Evolutionary conservation across 2,329 filamentous ascomycete genomes (phyloP), one percentile per base, ranked within the genome.

Genomic region (Neurospora sp.): DNA sequence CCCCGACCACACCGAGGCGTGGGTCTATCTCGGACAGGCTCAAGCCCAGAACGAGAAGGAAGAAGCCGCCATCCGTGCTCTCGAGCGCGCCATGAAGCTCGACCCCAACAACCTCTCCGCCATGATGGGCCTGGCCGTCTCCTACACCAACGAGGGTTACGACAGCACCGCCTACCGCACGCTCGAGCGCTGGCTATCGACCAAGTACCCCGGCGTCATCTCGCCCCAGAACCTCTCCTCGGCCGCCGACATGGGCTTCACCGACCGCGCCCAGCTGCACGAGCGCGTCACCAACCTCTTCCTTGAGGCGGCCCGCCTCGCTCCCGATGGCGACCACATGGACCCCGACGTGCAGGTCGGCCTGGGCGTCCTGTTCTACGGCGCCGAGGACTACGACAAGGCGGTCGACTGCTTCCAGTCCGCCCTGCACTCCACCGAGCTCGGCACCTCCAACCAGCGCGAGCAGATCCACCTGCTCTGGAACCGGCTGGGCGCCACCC

Each of bases 1-100:
- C 72, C 88, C 93, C 0, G 85, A 91, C 69, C 95, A 98, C 79
- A 89, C 95, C 43, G 92, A 97, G 69, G 96, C 96, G 2, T 99
- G 96, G 96, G 93, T 94, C 10, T 91, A 93, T 76, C 87, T 99
- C 39, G 96, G 96, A 68, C 90, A 91, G 69, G 92, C 94, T 19
- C 96, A 99, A 81, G 96, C 96, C 23, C 96, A 99, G 80, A 99
- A 99, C 80, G 96, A 99, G 81, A 99, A 99, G 82, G 96, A 99
- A 80, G 91, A 93, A 9, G 95, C 96, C 0, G 96, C 96, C 2
- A 97, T 99, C 74, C 90, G 96, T 40, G 96, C 96, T 3, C 84
- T 98, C 71, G 95, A 98, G 80, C 92, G 96, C 78, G 93, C 95
- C 0, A 82, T 97, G 73, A 95, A 94, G 80, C 84, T 96, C 38